These are phyloP conservation scores for Saccharomyces hybrid DNA, from an alignment of 1,139 yeast genomes.

Conservation along the genomic window DNA sequence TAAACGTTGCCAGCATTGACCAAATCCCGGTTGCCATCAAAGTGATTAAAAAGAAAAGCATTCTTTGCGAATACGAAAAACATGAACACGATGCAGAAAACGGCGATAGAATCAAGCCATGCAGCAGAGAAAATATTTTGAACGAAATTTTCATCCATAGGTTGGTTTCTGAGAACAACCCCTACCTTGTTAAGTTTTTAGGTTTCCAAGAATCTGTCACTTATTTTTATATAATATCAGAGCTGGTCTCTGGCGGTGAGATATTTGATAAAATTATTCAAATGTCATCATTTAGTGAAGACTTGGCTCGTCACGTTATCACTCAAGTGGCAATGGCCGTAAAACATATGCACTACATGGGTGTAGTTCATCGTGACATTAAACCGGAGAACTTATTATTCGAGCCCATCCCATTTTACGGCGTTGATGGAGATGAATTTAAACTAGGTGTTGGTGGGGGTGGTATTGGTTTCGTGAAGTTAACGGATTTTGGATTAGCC, in stretches of 20 bases:
- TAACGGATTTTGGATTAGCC: slow-evolving; percentile 91
- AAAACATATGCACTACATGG: slow-evolving; percentile 70
- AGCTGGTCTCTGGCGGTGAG: slow-evolving; percentile 88
- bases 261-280: slow-evolving; percentile 89
- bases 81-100: not conserved
- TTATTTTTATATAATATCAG: slow-evolving; percentile 73
- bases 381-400: slow-evolving; percentile 90
- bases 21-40: slow-evolving; percentile 54
- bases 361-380: slow-evolving; percentile 89
- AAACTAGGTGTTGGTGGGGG: slow-evolving; percentile 78
- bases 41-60: slow-evolving; percentile 48
- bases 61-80: too few species aligned
- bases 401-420: slow-evolving; percentile 57
- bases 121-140: slow-evolving; percentile 34
- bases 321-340: slow-evolving; percentile 77
- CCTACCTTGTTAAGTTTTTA: slow-evolving; percentile 58
- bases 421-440: slow-evolving; percentile 89
- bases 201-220: slow-evolving; percentile 58
- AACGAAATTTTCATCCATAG: slow-evolving; percentile 62
- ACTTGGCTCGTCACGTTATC: slow-evolving; percentile 75
- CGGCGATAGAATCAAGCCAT: slow-evolving; percentile 6
- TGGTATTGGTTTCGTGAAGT: slow-evolving; percentile 73
- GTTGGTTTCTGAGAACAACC: slow-evolving; percentile 30
- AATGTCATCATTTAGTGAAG: slow-evolving; percentile 83
- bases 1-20: not conserved